Evolutionary conservation across 805 yeast genomes (phyloP), one percentile per base, ranked within the genome.

Genomic region (Pichia nanzhaoensis): DNA sequence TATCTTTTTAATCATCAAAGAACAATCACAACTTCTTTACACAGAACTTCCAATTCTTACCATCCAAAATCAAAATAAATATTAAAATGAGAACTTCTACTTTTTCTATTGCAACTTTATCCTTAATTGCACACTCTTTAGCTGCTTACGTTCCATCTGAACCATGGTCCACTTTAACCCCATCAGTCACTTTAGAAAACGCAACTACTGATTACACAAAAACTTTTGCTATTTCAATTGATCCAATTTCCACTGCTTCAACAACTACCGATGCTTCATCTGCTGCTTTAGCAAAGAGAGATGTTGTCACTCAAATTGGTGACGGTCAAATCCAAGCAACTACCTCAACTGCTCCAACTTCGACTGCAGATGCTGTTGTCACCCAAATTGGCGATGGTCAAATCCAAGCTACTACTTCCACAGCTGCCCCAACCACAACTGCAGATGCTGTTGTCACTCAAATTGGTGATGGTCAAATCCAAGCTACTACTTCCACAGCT

Each of bases 121-220:
- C 59, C 41, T 58, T 78, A 39, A 69, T 73, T 45, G 63, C 75
- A 28, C 51, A 70, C 27, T 70, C 80, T 35, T 46, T 71, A 37
- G 82, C 82, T 39, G 84, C 85, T 49, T 75, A 75, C 55, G 76
- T 78, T 51, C 84, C 84, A 53, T 64, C 78, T 49, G 82, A 77
- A 51, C 78, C 82, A 58, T 82, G 84, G 84, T 62, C 82, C 46
- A 79, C 87, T 46, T 71, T 83, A 65, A 80, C 88, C 31, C 90
- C 91, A 53, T 47, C 64, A 37, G 78, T 74, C 38, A 56, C 73
- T 44, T 71, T 73, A 22, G 55, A 54, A 10, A 78, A 78, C 59
- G 82, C 81, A 50, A 54, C 72, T 45, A 78, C 86, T 42, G 78
- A 77, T 55, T 79, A 78, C 73, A 48, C 77, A 31, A 61, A 68